Base-by-base conservation (phyloP, 306 rosid genomes). In the Dalbergia cultrata region DNA sequence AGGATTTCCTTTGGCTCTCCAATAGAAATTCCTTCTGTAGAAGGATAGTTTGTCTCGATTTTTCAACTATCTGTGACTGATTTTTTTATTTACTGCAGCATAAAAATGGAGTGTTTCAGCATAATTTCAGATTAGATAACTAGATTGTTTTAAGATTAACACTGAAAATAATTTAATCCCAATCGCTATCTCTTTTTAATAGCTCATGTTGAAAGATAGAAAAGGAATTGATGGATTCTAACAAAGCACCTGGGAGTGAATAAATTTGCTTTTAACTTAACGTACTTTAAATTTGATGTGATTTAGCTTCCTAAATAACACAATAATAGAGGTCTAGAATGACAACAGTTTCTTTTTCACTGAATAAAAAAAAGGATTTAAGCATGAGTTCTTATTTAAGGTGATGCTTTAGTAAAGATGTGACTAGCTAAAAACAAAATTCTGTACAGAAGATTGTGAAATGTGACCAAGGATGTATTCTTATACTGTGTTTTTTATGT, bases 161-260 rank as follows among this genome's bases (percentile, higher is more conserved):
- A 8, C 39, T 69, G 54, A 14, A 17, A 19, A 68, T 59, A 78
- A 78, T 78, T 58, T 77, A 22, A 67, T 54, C 63, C 68, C 8
- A 52, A 53, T 49, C 61, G 35, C 58, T 5, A 8, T 47, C 13
- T 47, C 3, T 47, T 10, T 12, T 1, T 47, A 10, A 11, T 47
- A 47, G 53, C 11, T 47, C 53, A 47, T 13, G 16, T 10, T 10
- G 13, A 47, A 9, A 47, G 53, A n/a, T 39, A 47, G 71, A 45
- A 61, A 49, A 14, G 67, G 37, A 61, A 11, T 41, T 50, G 79
- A 39, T 52, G 35, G n/a, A 52, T 80, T 45, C 72, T 70, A 34
- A 18, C 35, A 39, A 37, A 56, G 56, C 26, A 50, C 39, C 56
- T 54, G 18, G 17, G 54, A 37, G 53, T 16, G 54, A 39, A 65